Conservation (phyloP, 495 filamentous ascomycete species). For the Cercophora sp. region DNA sequence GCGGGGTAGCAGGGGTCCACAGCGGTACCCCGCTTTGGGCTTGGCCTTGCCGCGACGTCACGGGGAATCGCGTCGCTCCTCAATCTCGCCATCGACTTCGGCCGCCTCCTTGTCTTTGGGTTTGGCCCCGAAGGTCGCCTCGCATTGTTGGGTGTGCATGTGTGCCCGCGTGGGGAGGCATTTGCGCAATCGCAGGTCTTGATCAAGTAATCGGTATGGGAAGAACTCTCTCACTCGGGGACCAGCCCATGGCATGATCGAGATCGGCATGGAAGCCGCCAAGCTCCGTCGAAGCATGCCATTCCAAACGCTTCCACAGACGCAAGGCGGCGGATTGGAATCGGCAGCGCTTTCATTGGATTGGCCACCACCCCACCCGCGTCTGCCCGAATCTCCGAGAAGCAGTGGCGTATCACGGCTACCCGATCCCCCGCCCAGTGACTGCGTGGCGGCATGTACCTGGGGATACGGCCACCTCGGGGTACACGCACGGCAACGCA, state of each 20-base stretch:
- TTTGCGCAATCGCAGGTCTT: too few species aligned
- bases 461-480: background rate
- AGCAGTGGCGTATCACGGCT: constrained; percentile 5
- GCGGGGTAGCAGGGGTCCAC: background rate
- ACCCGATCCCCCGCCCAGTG: background rate
- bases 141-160: too few species aligned
- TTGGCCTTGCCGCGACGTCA: background rate
- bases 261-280: background rate
- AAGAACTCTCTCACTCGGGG: too few species aligned
- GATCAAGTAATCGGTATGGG: too few species aligned
- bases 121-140: too few species aligned
- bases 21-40: background rate
- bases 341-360: constrained; percentile 6
- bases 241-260: background rate
- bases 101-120: background rate
- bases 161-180: too few species aligned
- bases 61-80: background rate
- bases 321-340: constrained; percentile 5
- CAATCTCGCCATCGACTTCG: too few species aligned
- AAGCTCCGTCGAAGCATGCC: background rate
- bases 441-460: constrained; percentile 4
- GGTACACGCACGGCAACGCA: background rate
- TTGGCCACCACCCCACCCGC: constrained; percentile 10
- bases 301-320: constrained; percentile 9
- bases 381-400: constrained; percentile 9